Conservation (phyloP, 1,284 basidiomycete genomes). For the Tremellales sp. region DNA sequence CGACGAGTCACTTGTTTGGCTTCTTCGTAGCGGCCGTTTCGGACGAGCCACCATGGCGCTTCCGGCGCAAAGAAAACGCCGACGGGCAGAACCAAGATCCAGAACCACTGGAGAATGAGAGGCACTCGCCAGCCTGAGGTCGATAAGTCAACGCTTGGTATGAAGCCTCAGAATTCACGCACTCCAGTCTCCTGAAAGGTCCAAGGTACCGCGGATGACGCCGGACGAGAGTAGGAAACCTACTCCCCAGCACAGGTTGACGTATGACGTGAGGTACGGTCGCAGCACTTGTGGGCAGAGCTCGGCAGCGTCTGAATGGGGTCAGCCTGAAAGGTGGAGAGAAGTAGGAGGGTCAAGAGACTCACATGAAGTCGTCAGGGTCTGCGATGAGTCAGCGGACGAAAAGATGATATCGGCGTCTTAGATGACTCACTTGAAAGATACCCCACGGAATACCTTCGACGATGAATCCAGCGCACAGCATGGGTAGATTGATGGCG, state of each 20-base stretch:
- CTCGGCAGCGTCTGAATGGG: slow-evolving; percentile 54
- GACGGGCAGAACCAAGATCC: slow-evolving; percentile 33
- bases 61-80: slow-evolving; percentile 23
- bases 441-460: slow-evolving; percentile 30
- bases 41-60: slow-evolving; percentile 27
- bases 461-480: slow-evolving; percentile 30
- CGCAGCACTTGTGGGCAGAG: slow-evolving; percentile 45
- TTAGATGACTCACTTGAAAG: slow-evolving; percentile 40
- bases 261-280: slow-evolving; percentile 33
- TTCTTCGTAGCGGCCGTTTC: slow-evolving; percentile 20
- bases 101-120: too few species aligned
- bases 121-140: too few species aligned
- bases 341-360: too few species aligned
- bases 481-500: slow-evolving; percentile 22
- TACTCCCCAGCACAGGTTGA: slow-evolving; percentile 53
- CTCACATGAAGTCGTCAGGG: too few species aligned
- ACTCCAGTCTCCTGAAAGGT: slow-evolving; percentile 17
- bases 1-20: slow-evolving; percentile 17
- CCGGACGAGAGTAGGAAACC: slow-evolving; percentile 24
- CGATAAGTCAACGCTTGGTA: too few species aligned
- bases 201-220: slow-evolving; percentile 45
- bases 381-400: too few species aligned
- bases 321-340: too few species aligned
- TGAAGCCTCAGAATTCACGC: slow-evolving; percentile 27
- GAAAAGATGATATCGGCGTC: slow-evolving; percentile 42